These are phyloP conservation scores for Prunus armeniaca DNA, from an alignment of 306 rosid species.

Conservation along the genomic window DNA sequence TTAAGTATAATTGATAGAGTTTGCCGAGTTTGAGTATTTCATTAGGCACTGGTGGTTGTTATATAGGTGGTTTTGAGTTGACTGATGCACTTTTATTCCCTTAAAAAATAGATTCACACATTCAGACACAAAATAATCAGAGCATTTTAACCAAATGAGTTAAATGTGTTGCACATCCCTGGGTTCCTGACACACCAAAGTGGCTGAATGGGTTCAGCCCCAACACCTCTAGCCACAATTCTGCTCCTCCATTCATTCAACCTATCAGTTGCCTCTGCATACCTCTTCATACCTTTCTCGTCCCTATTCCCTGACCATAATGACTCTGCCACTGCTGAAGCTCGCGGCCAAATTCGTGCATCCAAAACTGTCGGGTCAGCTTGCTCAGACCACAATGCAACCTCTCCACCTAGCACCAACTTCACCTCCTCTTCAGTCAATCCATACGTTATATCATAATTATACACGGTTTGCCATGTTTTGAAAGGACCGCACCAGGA, in stretches of 20 bases:
- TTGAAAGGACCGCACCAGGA: constrained; percentile 94
- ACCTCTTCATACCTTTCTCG: constrained; percentile 55
- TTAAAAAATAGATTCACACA: neutral
- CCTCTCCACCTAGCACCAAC: constrained; percentile 90
- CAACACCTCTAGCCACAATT: constrained; percentile 70
- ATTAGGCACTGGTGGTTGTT: neutral
- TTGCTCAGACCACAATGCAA: constrained; percentile 86
- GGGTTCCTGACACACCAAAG: constrained; percentile 81
- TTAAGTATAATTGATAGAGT: no score
- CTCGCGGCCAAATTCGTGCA: constrained; percentile 75
- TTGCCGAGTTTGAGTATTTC: neutral
- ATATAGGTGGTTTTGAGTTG: neutral
- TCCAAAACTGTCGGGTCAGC: constrained; percentile 74
- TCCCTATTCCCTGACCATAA: constrained; percentile 85
- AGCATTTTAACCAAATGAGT: neutral
- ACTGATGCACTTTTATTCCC: neutral
- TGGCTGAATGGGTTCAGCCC: constrained; percentile 93
- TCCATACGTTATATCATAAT: constrained; percentile 69
- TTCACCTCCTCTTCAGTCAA: constrained; percentile 63
- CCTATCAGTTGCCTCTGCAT: constrained; percentile 71
- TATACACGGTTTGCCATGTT: constrained; percentile 78
- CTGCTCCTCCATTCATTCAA: constrained; percentile 82
- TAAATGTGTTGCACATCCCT: constrained; percentile 72
- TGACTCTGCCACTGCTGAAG: constrained; percentile 74
- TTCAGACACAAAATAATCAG: neutral